Percentiles rank a stretch among this genome's conserved stretches.
These are phyloP conservation scores for Usnea hakonensis DNA, from an alignment of 495 filamentous ascomycete species.

Conservation along the genomic window DNA sequence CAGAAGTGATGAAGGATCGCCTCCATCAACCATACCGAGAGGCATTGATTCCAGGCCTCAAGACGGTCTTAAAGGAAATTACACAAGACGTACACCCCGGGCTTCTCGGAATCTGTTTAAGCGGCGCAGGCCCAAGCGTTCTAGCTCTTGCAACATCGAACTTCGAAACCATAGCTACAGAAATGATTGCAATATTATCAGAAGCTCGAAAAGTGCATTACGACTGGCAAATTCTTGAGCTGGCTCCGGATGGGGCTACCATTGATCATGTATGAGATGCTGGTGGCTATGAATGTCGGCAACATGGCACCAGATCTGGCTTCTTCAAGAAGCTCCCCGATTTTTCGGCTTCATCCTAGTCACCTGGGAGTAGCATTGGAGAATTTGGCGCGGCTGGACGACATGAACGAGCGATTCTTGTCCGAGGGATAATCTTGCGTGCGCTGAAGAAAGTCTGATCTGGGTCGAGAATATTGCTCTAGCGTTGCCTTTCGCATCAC, in stretches of 20 bases:
- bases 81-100: slow-evolving; percentile 78
- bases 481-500: neutral
- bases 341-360: neutral
- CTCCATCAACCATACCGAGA: slow-evolving; percentile 92
- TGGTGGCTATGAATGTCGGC: neutral
- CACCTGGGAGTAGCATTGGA: neutral
- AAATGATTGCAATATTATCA: neutral
- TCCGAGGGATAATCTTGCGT: neutral
- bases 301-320: neutral
- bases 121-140: neutral
- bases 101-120: slow-evolving; percentile 50
- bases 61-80: slow-evolving; percentile 81
- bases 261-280: neutral
- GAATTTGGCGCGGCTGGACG: neutral
- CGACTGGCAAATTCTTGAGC: neutral
- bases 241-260: neutral
- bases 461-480: neutral
- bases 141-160: neutral
- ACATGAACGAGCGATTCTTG: neutral
- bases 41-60: slow-evolving; percentile 79
- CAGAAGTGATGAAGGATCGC: slow-evolving; percentile 94
- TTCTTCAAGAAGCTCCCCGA: neutral
- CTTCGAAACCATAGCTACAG: neutral
- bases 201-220: neutral
- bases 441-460: neutral